Conservation (phyloP, 768 basidiomycete species). For the Strobilomyces echinocephalus region DNA sequence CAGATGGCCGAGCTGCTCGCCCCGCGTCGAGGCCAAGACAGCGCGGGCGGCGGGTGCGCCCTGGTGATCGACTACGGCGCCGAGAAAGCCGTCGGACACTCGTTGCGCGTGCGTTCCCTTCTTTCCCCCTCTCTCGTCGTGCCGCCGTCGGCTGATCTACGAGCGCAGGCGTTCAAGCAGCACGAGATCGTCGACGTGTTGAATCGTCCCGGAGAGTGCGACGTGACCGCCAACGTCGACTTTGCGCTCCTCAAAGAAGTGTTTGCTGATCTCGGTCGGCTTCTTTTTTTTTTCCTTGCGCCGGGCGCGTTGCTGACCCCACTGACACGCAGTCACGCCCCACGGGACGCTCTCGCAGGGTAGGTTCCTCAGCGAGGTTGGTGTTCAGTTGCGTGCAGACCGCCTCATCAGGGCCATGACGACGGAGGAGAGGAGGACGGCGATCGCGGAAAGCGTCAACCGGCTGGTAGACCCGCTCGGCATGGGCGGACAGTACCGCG, state of each 20-base stretch:
- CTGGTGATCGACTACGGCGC: constrained; percentile 90
- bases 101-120: constrained; percentile 65
- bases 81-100: constrained; percentile 60
- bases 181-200: constrained; percentile 86
- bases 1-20: constrained; percentile 61
- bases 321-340: constrained; percentile 28
- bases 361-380: constrained; percentile 75
- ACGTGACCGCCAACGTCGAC: constrained; percentile 96
- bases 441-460: constrained; percentile 56
- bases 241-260: constrained; percentile 85
- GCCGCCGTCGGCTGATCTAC: neutral
- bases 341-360: constrained; percentile 76
- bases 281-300: neutral
- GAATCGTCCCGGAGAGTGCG: constrained; percentile 78
- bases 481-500: constrained; percentile 87
- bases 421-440: constrained; percentile 44
- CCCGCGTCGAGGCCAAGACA: neutral
- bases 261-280: constrained; percentile 57
- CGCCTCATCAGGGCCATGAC: constrained; percentile 50
- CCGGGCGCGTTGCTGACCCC: constrained; percentile 2
- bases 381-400: constrained; percentile 61
- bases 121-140: no score
- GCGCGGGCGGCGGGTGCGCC: constrained; percentile 48
- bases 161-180: constrained; percentile 74
- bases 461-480: constrained; percentile 73